Percentiles rank a stretch among this genome's conserved stretches.
Conservation (phyloP, 164 flowering plant genomes). For the Piper betle region DNA sequence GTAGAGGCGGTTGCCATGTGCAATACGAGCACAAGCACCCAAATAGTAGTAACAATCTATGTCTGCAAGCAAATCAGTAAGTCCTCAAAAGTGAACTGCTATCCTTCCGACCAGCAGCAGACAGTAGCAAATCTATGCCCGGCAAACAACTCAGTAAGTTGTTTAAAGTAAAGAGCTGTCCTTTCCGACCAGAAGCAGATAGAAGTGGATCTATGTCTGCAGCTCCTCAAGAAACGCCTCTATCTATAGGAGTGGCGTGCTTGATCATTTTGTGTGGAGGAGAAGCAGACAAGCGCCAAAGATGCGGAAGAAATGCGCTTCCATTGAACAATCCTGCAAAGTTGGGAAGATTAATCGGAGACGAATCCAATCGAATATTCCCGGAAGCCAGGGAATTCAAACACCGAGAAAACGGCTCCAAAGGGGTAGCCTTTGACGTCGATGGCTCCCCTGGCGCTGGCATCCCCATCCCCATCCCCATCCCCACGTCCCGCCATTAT, state of each 20-base stretch:
- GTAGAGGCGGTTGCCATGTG: slow-evolving; percentile 1
- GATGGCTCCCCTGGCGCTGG: neutral
- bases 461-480: neutral
- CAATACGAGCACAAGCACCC: neutral
- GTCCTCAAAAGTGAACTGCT: neutral
- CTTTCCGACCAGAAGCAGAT: neutral
- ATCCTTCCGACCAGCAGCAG: neutral
- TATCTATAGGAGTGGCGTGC: no score
- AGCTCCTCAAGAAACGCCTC: no score
- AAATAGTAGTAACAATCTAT: neutral
- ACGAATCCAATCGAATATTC: neutral
- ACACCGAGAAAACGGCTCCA: neutral
- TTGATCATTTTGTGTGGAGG: no score
- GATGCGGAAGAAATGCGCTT: no score
- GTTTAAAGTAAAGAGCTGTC: no score
- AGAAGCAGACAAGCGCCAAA: no score
- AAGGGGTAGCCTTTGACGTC: neutral
- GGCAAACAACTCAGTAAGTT: no score
- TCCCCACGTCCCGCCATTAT: neutral
- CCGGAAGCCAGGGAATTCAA: neutral
- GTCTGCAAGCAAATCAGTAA: no score
- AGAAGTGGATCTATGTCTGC: neutral
- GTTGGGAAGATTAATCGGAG: neutral
- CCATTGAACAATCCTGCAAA: neutral
- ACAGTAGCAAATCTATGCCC: no score